These are phyloP conservation scores for Diaporthe sp. DNA, from an alignment of 2,329 filamentous ascomycete species.

Conservation along the genomic window DNA sequence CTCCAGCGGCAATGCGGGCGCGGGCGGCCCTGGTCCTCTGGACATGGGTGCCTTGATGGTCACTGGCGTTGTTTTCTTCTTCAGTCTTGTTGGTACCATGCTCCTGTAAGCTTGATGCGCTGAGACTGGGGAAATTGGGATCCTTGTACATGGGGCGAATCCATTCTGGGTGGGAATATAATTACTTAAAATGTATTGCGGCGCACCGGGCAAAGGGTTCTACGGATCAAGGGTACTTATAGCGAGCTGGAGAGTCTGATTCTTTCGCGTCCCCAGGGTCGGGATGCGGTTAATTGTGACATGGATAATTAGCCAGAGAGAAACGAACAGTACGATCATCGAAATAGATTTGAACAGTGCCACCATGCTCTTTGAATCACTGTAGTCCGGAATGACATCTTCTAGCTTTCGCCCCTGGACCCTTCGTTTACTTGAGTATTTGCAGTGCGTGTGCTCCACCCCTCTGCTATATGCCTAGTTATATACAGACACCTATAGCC, in stretches of 20 bases:
- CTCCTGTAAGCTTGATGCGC: conserved; percentile 50
- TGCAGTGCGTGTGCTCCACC: not conserved
- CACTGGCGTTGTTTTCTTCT: conserved; percentile 51
- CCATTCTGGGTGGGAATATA: conserved; percentile 11
- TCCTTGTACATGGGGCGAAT: not conserved
- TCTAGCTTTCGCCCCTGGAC: too few relatives aligned
- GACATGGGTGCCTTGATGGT: conserved; percentile 55
- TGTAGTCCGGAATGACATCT: not conserved
- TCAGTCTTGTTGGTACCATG: conserved; percentile 56
- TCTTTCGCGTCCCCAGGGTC: not conserved
- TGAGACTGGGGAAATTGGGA: not conserved
- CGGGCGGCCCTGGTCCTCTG: conserved; percentile 50
- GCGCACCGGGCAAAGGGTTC: conserved; percentile 16
- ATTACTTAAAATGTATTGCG: conserved; percentile 17
- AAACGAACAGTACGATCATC: not conserved
- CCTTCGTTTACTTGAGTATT: too few relatives aligned
- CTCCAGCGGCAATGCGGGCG: conserved; percentile 51
- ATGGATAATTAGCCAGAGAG: conserved; percentile 12
- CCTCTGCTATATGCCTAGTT: not conserved
- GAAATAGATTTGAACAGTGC: conserved; percentile 15
- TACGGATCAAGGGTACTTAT: not conserved
- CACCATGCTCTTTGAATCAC: too few relatives aligned
- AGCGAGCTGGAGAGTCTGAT: conserved; percentile 25
- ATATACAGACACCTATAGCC: too few relatives aligned
- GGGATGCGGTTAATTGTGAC: conserved; percentile 25